phyloP scores from a whole-genome alignment of 2,329 filamentous ascomycete species.

The Atkinsonella texensis region DNA sequence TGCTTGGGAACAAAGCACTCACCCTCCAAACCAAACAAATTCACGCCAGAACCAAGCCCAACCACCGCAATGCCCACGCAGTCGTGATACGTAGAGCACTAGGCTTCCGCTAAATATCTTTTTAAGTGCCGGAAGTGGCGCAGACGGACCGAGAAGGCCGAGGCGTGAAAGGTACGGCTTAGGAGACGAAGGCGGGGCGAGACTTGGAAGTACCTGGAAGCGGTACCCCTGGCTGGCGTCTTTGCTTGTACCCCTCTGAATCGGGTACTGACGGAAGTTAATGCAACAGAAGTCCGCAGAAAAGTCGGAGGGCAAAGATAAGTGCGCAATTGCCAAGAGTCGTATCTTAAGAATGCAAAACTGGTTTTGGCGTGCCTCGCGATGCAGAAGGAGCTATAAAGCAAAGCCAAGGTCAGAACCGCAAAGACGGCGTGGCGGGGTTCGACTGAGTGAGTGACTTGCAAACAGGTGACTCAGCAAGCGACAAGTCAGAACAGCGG shows the following conservation, averaged over 20 bases:
- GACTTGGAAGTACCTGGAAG: not conserved
- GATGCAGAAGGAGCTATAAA: not conserved
- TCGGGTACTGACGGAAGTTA: not conserved
- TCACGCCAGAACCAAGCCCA: not conserved
- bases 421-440: not conserved
- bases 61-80: not conserved
- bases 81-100: conserved; percentile 1
- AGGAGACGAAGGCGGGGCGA: not conserved
- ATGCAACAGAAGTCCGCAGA: not conserved
- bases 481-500: not conserved
- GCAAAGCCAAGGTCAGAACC: not conserved
- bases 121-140: conserved; percentile 9
- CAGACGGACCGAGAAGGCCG: conserved; percentile 9
- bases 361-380: not conserved
- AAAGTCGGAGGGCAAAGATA: not conserved
- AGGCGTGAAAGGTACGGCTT: conserved; percentile 2
- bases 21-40: not conserved
- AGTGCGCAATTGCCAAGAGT: not conserved
- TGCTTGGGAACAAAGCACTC: conserved; percentile 1
- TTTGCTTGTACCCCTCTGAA: not conserved
- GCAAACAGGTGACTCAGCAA: not conserved
- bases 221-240: conserved; percentile 1
- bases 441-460: not conserved
- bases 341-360: not conserved
- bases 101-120: conserved; percentile 1